Percentiles rank a stretch among this genome's conserved stretches.
Conservation (phyloP, 495 filamentous ascomycete species). For the Hamigera avellanea region DNA sequence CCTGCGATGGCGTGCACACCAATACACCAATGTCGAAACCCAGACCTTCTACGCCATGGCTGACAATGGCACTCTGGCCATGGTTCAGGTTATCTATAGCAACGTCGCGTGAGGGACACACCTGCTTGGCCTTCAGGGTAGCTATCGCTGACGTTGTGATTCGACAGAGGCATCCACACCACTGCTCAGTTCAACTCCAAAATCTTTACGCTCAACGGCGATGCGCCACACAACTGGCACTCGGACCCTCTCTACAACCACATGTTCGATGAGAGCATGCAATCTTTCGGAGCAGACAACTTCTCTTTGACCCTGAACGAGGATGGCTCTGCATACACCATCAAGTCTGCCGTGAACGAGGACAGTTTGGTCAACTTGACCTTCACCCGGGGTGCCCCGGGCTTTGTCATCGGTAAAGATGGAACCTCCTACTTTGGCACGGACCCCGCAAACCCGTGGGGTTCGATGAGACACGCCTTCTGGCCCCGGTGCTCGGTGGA, state of each 20-base stretch:
- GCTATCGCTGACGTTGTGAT: neutral
- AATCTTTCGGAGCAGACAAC: conserved; percentile 72
- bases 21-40: conserved; percentile 88
- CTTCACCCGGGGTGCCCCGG: conserved; percentile 62
- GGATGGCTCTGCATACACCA: conserved; percentile 65
- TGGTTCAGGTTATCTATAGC: conserved; percentile 92
- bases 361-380: conserved; percentile 72
- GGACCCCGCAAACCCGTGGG: conserved; percentile 78
- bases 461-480: conserved; percentile 79
- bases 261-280: conserved; percentile 74
- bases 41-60: conserved; percentile 87
- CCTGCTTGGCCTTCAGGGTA: neutral
- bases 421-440: conserved; percentile 80
- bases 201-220: conserved; percentile 67
- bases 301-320: conserved; percentile 72
- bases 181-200: conserved; percentile 89
- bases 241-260: conserved; percentile 63
- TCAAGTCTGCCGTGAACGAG: conserved; percentile 76
- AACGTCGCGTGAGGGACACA: conserved; percentile 82
- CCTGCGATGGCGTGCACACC: conserved; percentile 68
- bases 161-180: conserved; percentile 69
- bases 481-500: conserved; percentile 79
- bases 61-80: conserved; percentile 61
- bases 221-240: conserved; percentile 61
- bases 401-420: conserved; percentile 76